Evolutionary conservation across 257 asterid genomes (phyloP).

Genomic region (Capsicum baccatum): DNA sequence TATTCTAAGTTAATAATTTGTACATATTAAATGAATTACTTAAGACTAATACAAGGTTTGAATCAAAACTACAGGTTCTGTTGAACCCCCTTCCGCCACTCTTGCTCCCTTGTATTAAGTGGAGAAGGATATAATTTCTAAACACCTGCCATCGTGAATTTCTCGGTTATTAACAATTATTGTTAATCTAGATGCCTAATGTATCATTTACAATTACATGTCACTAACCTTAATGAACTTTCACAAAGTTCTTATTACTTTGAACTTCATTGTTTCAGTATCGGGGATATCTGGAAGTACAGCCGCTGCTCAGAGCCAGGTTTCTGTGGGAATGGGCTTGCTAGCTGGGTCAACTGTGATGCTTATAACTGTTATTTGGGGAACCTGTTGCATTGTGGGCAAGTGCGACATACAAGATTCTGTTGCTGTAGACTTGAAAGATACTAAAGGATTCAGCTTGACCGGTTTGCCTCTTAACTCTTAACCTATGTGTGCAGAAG

Average conservation of each 20-base stretch:
- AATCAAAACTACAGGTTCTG: too few species aligned
- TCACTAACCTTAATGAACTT: neutral
- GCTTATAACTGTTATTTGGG: slow-evolving; percentile 93
- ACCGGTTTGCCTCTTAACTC: slow-evolving; percentile 53
- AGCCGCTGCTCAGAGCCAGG: slow-evolving; percentile 91
- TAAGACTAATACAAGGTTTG: too few species aligned
- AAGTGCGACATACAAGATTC: slow-evolving; percentile 68
- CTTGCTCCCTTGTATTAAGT: neutral
- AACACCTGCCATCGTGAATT: neutral
- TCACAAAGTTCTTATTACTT: neutral
- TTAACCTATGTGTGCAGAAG: neutral
- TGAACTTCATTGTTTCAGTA: slow-evolving; percentile 49
- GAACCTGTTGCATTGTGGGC: slow-evolving; percentile 81
- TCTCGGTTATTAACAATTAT: neutral
- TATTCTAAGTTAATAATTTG: too few species aligned
- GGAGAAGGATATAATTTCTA: neutral
- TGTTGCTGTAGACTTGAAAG: slow-evolving; percentile 60
- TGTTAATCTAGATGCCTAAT: neutral
- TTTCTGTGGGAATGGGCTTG: slow-evolving; percentile 92
- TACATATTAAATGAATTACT: too few species aligned
- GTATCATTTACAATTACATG: neutral
- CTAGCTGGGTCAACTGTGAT: slow-evolving; percentile 95
- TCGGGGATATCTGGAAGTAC: slow-evolving; percentile 85
- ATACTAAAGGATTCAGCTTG: slow-evolving; percentile 68
- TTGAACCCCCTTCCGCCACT: too few species aligned